phyloP scores from a whole-genome alignment of 192 early-diverging fungal species.

The Lobosporangium transversale region DNA sequence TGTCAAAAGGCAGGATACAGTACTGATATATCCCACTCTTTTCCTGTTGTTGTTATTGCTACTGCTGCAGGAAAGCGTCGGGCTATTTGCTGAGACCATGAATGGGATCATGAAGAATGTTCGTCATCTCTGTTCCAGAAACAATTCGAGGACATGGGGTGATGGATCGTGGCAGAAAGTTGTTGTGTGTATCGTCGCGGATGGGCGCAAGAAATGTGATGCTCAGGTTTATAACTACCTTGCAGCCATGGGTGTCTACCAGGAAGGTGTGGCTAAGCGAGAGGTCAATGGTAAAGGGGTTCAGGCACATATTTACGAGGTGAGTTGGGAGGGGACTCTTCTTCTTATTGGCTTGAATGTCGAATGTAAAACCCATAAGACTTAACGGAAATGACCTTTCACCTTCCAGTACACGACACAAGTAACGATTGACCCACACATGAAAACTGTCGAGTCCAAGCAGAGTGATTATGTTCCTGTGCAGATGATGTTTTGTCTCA shows the following conservation, averaged over 20 bases:
- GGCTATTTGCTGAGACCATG: conserved; percentile 82
- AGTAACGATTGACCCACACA: conserved; percentile 70
- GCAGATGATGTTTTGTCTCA: conserved; percentile 83
- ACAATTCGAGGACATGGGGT: conserved; percentile 63
- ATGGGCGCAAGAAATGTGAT: conserved; percentile 78
- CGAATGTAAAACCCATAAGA: too few relatives aligned
- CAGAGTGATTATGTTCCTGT: conserved; percentile 70
- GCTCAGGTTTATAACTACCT: conserved; percentile 69
- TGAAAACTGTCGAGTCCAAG: conserved; percentile 63
- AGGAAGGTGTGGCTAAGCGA: conserved; percentile 77
- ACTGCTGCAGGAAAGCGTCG: conserved; percentile 74
- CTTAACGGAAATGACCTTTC: neutral
- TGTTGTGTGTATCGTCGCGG: conserved; percentile 80
- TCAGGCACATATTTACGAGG: conserved; percentile 69
- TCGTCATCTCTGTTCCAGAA: conserved; percentile 72
- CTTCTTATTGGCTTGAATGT: neutral
- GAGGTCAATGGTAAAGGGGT: conserved; percentile 71
- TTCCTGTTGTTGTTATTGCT: too few relatives aligned
- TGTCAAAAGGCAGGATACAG: too few relatives aligned
- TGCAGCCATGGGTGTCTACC: conserved; percentile 81
- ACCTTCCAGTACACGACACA: conserved; percentile 71
- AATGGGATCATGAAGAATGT: conserved; percentile 82
- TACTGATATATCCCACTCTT: too few relatives aligned
- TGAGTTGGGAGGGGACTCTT: conserved; percentile 1
- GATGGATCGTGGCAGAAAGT: conserved; percentile 79